Base-by-base conservation (phyloP, 148 eudicot genomes). In the Dianthus caryophyllus region DNA sequence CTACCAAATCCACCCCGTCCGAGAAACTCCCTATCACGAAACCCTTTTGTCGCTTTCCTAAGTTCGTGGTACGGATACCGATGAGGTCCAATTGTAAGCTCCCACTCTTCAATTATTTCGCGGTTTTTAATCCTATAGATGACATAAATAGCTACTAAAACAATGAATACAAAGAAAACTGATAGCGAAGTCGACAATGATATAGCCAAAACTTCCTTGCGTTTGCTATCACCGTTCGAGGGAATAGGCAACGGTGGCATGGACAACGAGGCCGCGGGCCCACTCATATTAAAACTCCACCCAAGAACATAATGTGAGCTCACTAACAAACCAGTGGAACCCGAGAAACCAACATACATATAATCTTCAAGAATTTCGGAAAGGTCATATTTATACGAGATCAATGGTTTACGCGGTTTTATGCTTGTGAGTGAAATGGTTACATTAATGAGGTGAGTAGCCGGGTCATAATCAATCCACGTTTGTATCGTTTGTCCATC, bases 21-120 rank as follows among this genome's bases (percentile, higher is more conserved):
- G 1, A 76, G 67, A 20, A 76, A 55, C 52, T 76, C 66, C 26
- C 58, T 51, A 0, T 71, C 70, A 3, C 39, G 18, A 54, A 76
- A 76, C 1, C 79, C 75, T 43, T 49, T 66, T 0, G 79, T 76
- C 14, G 79, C 79, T 29, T 65, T 36, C 49, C 25, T 70, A 13
- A 75, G 66, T 12, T 75, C 78, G n/a, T 64, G 57, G 49, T 75
- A 75, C 0, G 69, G 65, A 47, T 27, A 69, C 44, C 78, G n/a
- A 64, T 75, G 73, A 36, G 78, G 78, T 2, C 89, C 86, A 16
- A 68, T 17, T 1, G 76, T 73, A 9, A 76, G 66, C 71, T 85
- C 89, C 89, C 89, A 85, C 11, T 52, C 70, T 51, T 85, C 83
- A 3, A 83, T 51, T 14, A 72, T 57, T 0, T 85, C 89, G n/a